Base-by-base conservation (phyloP, 1,284 basidiomycete genomes). In the Cystobasidiaceae sp. region DNA sequence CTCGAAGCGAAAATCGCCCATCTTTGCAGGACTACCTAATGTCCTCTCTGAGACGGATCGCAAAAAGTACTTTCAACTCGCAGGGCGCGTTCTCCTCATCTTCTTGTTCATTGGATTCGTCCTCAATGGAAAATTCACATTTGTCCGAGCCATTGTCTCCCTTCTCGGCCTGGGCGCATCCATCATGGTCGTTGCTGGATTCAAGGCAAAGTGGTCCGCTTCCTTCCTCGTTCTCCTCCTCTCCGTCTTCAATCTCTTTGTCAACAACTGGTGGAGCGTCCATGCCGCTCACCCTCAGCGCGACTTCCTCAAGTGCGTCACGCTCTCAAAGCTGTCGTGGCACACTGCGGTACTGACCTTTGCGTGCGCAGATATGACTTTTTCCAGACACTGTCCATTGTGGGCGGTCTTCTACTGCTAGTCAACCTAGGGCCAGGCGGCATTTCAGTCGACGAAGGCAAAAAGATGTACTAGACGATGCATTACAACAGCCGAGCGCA, bases 221-320 rank as follows among this genome's bases (percentile, higher is more conserved):
- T 85, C 86, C n/a, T 97, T 98, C 86, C 84, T 99, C 67, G 93
- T 97, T 67, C 78, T 96, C 71, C 83, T 94, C 5, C 81, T 99
- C 71, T 90, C 88, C 75, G 78, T 91, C 69, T 96, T 98, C 86
- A 99, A 99, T 77, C 89, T 97, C 34, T 89, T 94, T 74, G 90
- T 92, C 79, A 99, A 99, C 84, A 97, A 97, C 80, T 99, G 90
- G 87, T 98, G 94, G 96, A 87, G 85, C 71, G 86, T 97, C n/a
- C 88, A 93, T 78, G 70, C 74, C 52, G 84, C 85, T 51, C 94
- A 98, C 79, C 94, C 93, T 67, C 89, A 93, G 75, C 85, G 94
- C 65, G 96, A 99, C 76, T 99, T 98, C 85, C 84, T 98, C 75
- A 96, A 96, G 86, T 88, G 77, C 68, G 83, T 73, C 25, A n/a